Conservation (phyloP, 208 protist species). For the Trichomonas gallinae region DNA sequence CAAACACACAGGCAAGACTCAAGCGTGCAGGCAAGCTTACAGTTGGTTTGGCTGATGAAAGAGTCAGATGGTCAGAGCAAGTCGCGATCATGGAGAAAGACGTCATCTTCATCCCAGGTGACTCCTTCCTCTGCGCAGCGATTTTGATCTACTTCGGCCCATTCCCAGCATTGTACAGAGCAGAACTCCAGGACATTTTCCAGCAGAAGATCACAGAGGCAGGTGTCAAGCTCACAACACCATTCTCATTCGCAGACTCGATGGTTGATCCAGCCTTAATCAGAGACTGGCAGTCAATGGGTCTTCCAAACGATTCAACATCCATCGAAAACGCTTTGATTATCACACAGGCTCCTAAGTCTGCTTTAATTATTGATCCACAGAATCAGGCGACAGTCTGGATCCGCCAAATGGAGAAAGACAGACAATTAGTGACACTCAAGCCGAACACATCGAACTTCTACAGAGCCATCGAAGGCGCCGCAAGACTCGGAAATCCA, state of each 20-base stretch:
- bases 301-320: constrained; percentile 75
- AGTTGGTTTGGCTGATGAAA: constrained; percentile 40
- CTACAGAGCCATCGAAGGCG: constrained; percentile 67
- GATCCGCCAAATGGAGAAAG: constrained; percentile 35
- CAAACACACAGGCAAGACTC: constrained; percentile 36
- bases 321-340: constrained; percentile 81
- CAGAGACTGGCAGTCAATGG: constrained; percentile 82
- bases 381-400: constrained; percentile 45
- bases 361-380: constrained; percentile 48
- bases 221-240: constrained; percentile 47
- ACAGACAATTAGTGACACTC: not conserved
- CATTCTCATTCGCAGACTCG: constrained; percentile 59
- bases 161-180: constrained; percentile 71
- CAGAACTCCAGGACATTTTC: constrained; percentile 58
- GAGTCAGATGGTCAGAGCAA: constrained; percentile 22
- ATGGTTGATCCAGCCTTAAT: constrained; percentile 77
- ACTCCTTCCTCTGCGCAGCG: constrained; percentile 77
- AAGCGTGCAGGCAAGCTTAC: constrained; percentile 78
- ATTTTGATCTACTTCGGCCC: constrained; percentile 75
- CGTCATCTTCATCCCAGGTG: constrained; percentile 60
- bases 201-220: constrained; percentile 44
- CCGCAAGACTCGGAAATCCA: constrained; percentile 68
- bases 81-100: constrained; percentile 25
- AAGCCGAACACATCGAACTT: constrained; percentile 56
- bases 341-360: constrained; percentile 36